A percentile compares a stretch with the other conserved stretches of the same genome.
Evolutionary conservation across 108 stramenopile genomes (phyloP).

Genomic region (Cyclotella distinguenda): DNA sequence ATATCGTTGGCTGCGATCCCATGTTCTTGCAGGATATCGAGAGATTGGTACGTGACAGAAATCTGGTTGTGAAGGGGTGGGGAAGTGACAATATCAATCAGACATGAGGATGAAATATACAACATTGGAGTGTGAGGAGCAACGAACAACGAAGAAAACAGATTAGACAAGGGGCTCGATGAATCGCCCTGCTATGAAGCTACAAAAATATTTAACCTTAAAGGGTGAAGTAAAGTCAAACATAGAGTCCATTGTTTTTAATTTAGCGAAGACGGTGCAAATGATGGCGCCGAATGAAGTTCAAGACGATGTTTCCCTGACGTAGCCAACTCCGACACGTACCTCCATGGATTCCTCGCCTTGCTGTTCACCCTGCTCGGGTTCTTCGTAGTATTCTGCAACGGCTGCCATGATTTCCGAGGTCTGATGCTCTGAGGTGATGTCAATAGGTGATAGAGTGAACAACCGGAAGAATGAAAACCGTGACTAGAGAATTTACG

Average conservation of each 20-base stretch:
- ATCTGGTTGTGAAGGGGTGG: constrained; percentile 29
- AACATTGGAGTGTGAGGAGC: neutral
- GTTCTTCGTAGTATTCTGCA: constrained; percentile 48
- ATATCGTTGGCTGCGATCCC: constrained; percentile 96
- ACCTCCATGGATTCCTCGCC: constrained; percentile 48
- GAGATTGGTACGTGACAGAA: constrained; percentile 59
- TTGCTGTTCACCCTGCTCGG: constrained; percentile 41
- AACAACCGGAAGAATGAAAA: too few species aligned
- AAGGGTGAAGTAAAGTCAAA: too few species aligned
- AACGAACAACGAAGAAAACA: too few species aligned
- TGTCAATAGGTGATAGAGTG: neutral
- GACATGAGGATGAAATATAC: neutral
- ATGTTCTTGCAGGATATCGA: constrained; percentile 89
- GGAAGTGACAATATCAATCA: constrained; percentile 2
- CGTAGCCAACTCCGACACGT: too few species aligned
- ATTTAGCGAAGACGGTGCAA: too few species aligned
- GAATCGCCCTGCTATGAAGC: too few species aligned
- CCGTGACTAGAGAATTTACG: too few species aligned
- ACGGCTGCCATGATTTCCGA: constrained; percentile 38
- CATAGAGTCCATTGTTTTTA: too few species aligned
- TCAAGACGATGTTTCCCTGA: too few species aligned
- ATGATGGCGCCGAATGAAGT: too few species aligned
- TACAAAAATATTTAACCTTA: too few species aligned
- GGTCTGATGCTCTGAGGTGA: neutral
- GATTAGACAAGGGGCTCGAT: too few species aligned